Evolutionary conservation across 176 grass and related monocot genomes (phyloP), one percentile per base, ranked within the genome.

Genomic region (Oryza meyeriana): DNA sequence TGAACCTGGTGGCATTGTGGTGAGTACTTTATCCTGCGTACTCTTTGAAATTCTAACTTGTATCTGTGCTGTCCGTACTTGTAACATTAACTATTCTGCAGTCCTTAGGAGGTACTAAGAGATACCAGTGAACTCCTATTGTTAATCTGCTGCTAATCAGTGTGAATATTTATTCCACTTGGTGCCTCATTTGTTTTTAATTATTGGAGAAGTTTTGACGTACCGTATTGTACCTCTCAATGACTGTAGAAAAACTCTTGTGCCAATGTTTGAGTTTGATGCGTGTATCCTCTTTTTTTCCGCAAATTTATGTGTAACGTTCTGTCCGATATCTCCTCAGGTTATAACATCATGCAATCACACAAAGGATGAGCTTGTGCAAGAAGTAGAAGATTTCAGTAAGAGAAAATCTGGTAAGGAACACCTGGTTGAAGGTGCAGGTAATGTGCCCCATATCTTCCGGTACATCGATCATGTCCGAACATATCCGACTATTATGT

Each of bases 321-420:
- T 82, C 26, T 26, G 11, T 13, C 29, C 12, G 58, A 85, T 77
- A 31, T 12, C 62, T 75, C 79, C 85, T 61, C 74, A 98, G 95
- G 84, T 98, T 24, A 79, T 98, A 69, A 98, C 95, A 38, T 95
- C 93, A 11, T 98, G 95, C 67, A 98, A 94, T 63, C 89, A 87
- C 85, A 98, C 90, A 41, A 98, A 89, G 72, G 90, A 93, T 75
- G 95, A 98, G 71, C 78, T 98, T 84, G 66, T 93, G 63, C 86
- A 90, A 84, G 93, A 98, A 77, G 85, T 93, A 79, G 95, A 95
- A 28, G 88, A 82, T 34, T 93, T 98, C 58, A 91, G 75, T 32
- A 84, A 77, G 24, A 86, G 65, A 66, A 91, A 80, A 79, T 40
- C 61, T 77, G 77, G 11, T 2, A 71, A 41, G 41, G 80, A 83